phyloP scores from a whole-genome alignment of 805 yeast genomes.

The Cyberlindnera galapagoensis region DNA sequence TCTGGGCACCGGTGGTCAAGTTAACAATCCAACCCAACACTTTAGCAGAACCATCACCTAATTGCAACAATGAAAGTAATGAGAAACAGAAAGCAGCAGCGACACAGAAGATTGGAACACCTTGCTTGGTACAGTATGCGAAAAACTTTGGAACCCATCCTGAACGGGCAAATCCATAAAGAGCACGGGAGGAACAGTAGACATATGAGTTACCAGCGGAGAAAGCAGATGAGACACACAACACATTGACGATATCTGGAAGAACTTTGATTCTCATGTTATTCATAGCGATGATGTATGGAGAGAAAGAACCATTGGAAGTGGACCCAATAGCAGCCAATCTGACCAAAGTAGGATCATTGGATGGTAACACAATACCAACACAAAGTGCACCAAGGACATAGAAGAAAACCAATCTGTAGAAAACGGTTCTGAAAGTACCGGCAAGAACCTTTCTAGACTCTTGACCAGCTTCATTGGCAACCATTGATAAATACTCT shows the following conservation, averaged over 20 bases:
- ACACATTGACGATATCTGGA: slow-evolving; percentile 44
- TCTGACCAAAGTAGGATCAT: slow-evolving; percentile 42
- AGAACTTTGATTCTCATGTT: slow-evolving; percentile 44
- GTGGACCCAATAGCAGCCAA: slow-evolving; percentile 60
- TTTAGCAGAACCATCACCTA: slow-evolving; percentile 48
- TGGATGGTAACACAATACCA: slow-evolving; percentile 57
- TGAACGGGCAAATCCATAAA: slow-evolving; percentile 46
- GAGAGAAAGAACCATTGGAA: slow-evolving; percentile 45
- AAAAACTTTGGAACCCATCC: slow-evolving; percentile 52
- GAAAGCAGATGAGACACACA: slow-evolving; percentile 47
- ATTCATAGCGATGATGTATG: slow-evolving; percentile 51
- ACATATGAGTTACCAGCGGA: slow-evolving; percentile 51
- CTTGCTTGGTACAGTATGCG: slow-evolving; percentile 46
- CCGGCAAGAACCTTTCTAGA: slow-evolving; percentile 66
- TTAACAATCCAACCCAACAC: slow-evolving; percentile 70
- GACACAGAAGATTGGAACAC: slow-evolving; percentile 73
- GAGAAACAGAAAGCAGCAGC: slow-evolving; percentile 48
- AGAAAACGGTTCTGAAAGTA: slow-evolving; percentile 68
- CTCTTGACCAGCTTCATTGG: slow-evolving; percentile 69
- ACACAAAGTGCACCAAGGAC: slow-evolving; percentile 59
- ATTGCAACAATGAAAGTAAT: slow-evolving; percentile 58
- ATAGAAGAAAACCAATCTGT: slow-evolving; percentile 54
- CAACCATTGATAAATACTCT: slow-evolving; percentile 74
- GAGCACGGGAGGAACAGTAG: slow-evolving; percentile 52
- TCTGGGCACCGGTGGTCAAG: slow-evolving; percentile 61